Evolutionary conservation across 352 stramenopile genomes (phyloP).

Genomic region (Pythium aquatile): DNA sequence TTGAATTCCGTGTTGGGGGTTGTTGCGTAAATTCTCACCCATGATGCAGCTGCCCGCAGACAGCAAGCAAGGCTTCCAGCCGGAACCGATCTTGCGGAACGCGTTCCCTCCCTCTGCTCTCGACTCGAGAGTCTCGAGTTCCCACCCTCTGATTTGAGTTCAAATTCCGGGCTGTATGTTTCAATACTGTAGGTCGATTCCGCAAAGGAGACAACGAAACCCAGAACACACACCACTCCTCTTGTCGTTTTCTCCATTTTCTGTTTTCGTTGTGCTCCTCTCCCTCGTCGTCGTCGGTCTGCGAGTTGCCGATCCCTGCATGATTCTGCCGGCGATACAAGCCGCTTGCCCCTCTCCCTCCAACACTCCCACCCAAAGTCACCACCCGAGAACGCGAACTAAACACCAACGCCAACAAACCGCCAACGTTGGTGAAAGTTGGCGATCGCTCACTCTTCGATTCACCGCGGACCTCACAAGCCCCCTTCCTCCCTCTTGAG

Average conservation of each 20-base stretch:
- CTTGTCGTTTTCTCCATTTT: not conserved
- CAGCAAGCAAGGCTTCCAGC: not conserved
- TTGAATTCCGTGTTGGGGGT: not conserved
- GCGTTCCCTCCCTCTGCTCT: not conserved
- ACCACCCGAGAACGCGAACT: too few relatives aligned
- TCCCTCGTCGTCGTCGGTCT: not conserved
- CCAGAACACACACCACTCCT: not conserved
- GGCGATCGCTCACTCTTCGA: slow-evolving; percentile 16
- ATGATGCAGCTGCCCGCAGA: not conserved
- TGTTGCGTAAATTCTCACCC: not conserved
- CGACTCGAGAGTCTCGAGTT: too few relatives aligned
- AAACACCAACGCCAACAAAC: not conserved
- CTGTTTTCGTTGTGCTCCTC: not conserved
- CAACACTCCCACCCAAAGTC: not conserved
- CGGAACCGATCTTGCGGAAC: not conserved
- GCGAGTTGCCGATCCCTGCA: not conserved
- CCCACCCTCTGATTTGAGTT: too few relatives aligned
- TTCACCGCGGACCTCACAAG: slow-evolving; percentile 11
- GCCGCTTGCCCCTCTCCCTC: not conserved
- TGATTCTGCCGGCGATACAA: not conserved
- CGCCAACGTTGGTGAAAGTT: slow-evolving; percentile 1
- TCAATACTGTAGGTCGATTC: too few relatives aligned
- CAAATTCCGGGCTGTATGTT: too few relatives aligned
- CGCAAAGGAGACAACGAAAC: not conserved
- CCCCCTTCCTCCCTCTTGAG: not conserved